These are phyloP conservation scores for Tetrahymena thermophila DNA, from an alignment of 73 alveolate species.

Conservation along the genomic window DNA sequence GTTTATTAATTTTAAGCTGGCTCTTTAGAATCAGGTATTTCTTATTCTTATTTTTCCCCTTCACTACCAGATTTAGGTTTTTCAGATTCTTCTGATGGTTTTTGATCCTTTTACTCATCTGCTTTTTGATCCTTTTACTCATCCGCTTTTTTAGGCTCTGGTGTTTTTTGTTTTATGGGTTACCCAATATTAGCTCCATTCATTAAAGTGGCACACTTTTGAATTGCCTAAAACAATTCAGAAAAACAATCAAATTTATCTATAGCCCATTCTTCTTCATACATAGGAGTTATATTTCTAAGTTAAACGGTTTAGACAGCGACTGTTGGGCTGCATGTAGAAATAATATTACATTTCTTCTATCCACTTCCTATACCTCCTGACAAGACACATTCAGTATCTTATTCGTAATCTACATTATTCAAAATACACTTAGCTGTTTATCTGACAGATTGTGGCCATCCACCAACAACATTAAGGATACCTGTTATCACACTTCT, in stretches of 20 bases:
- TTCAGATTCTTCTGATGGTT: background rate
- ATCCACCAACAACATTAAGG: conserved; percentile 11
- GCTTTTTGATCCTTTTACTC: background rate
- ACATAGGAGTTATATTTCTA: conserved; percentile 18
- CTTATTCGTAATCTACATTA: background rate
- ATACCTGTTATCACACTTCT: background rate
- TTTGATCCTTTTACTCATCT: background rate
- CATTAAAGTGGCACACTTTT: background rate
- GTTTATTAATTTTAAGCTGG: background rate
- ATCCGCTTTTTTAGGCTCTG: background rate
- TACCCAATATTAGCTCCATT: background rate
- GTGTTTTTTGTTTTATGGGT: background rate
- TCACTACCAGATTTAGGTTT: background rate
- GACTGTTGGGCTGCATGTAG: background rate
- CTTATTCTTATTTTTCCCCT: background rate
- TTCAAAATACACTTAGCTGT: background rate
- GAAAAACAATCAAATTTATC: background rate
- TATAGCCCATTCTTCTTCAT: background rate
- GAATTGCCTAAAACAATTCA: background rate
- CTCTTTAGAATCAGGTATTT: background rate
- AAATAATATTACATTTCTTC: background rate
- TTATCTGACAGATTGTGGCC: conserved; percentile 4
- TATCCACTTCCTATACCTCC: conserved; percentile 39
- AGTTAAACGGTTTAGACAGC: background rate
- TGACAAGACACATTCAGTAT: background rate